Evolutionary conservation across 306 rosid genomes (phyloP).

Genomic region (Oxytropis ochrocephala): DNA sequence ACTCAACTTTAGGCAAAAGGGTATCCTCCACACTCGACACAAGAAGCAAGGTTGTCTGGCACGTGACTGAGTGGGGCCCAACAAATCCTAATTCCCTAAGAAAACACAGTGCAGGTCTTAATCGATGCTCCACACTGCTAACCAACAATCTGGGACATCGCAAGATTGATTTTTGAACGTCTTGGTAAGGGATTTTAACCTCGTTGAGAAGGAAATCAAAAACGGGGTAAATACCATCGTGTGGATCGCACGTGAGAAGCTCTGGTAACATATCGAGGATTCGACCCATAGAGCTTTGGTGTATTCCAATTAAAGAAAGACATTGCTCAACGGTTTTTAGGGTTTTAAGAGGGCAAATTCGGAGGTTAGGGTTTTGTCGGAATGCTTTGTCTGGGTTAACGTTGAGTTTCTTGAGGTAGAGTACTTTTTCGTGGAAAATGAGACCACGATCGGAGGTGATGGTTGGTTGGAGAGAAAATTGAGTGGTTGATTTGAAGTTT

Average conservation of each 20-base stretch:
- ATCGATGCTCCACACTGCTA: slow-evolving; percentile 38
- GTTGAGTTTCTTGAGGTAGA: slow-evolving; percentile 56
- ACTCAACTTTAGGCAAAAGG: slow-evolving; percentile 30
- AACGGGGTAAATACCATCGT: slow-evolving; percentile 57
- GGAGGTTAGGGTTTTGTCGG: slow-evolving; percentile 49
- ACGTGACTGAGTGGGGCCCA: slow-evolving; percentile 24
- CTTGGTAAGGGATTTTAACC: slow-evolving; percentile 46
- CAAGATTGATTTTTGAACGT: slow-evolving; percentile 44
- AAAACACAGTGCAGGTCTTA: slow-evolving; percentile 28
- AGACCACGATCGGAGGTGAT: slow-evolving; percentile 44
- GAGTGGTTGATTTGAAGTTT: background rate
- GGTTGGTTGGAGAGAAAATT: slow-evolving; percentile 22
- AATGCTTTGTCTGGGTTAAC: slow-evolving; percentile 59
- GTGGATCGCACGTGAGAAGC: slow-evolving; percentile 68
- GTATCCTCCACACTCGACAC: slow-evolving; percentile 35
- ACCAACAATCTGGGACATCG: slow-evolving; percentile 75
- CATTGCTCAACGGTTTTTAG: slow-evolving; percentile 52
- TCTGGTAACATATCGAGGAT: slow-evolving; percentile 75
- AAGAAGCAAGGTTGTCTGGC: slow-evolving; percentile 29
- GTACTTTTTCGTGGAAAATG: slow-evolving; percentile 61
- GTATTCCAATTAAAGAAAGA: slow-evolving; percentile 64
- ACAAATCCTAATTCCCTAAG: slow-evolving; percentile 28
- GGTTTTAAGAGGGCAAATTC: slow-evolving; percentile 45
- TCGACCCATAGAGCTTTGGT: slow-evolving; percentile 47
- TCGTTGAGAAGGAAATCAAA: slow-evolving; percentile 73